phyloP scores from a whole-genome alignment of 352 stramenopile genomes.

The Pythium volutum region DNA sequence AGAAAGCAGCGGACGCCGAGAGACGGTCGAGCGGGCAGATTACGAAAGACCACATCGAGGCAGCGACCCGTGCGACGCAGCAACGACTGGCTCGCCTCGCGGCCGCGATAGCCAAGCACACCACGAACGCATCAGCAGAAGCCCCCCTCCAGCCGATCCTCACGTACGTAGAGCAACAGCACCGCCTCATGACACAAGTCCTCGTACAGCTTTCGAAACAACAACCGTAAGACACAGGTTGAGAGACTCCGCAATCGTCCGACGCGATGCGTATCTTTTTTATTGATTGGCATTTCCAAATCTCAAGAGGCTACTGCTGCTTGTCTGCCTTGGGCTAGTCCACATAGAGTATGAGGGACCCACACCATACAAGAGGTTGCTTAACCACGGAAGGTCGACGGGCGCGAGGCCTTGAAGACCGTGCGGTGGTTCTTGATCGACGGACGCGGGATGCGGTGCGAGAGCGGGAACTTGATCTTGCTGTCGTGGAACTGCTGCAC shows the following conservation, averaged over 20 bases:
- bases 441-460: conserved; percentile 93
- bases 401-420: conserved; percentile 95
- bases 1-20: conserved; percentile 8
- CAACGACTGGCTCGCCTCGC: conserved; percentile 1
- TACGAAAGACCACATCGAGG: conserved; percentile 8
- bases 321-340: neutral
- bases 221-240: neutral
- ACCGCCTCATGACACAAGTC: neutral
- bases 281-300: conserved; percentile 12
- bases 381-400: conserved; percentile 99
- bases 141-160: neutral
- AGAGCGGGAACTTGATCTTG: conserved; percentile 98
- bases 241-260: conserved; percentile 25
- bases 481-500: conserved; percentile 97
- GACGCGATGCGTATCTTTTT: conserved; percentile 15
- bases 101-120: neutral
- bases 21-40: conserved; percentile 4
- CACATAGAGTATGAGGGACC: neutral
- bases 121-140: neutral
- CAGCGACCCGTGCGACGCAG: conserved; percentile 3
- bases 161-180: conserved; percentile 13
- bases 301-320: neutral
- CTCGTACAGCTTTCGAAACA: neutral
- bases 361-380: conserved; percentile 18
- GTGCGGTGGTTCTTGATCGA: conserved; percentile 95